Evolutionary conservation across 257 asterid genomes (phyloP).

Genomic region (Salvia hispanica): DNA sequence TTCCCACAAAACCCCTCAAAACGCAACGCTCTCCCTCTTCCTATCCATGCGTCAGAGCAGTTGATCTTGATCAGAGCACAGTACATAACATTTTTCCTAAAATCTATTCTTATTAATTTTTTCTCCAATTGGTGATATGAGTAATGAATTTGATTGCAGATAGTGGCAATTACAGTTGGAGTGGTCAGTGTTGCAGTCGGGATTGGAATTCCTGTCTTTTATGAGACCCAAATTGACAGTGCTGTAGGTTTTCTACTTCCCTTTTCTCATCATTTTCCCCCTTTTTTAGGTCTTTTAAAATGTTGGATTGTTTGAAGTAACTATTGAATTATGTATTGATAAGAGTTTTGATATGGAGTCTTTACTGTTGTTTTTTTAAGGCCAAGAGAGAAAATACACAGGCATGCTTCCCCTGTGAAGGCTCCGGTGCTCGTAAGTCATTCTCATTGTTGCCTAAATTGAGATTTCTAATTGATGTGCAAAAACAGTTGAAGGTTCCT

Average conservation of each 20-base stretch:
- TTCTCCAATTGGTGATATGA: not conserved
- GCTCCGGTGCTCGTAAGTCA: conserved; percentile 89
- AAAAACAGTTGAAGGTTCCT: not conserved
- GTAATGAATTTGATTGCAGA: conserved; percentile 42
- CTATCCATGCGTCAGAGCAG: conserved; percentile 74
- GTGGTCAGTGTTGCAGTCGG: conserved; percentile 81
- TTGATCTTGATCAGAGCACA: conserved; percentile 91
- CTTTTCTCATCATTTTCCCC: not conserved
- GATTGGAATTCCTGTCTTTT: conserved; percentile 90
- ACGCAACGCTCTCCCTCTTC: conserved; percentile 46
- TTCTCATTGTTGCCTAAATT: conserved; percentile 19
- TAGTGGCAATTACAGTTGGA: conserved; percentile 84
- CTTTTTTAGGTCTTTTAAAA: no score
- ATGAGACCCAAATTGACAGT: conserved; percentile 81
- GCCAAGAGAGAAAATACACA: conserved; percentile 89
- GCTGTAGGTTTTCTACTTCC: conserved; percentile 50
- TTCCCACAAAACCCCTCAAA: conserved; percentile 40
- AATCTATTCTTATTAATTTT: not conserved
- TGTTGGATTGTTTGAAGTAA: not conserved
- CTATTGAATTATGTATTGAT: not conserved
- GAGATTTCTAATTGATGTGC: not conserved
- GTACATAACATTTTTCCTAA: conserved; percentile 28
- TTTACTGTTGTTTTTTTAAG: conserved; percentile 41
- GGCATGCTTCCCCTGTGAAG: conserved; percentile 92
- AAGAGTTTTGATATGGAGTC: not conserved